Evolutionary conservation across 371 early-diverging fungal species (phyloP), one percentile per base, ranked within the genome.

Genomic region (Lichtheimia ornata): DNA sequence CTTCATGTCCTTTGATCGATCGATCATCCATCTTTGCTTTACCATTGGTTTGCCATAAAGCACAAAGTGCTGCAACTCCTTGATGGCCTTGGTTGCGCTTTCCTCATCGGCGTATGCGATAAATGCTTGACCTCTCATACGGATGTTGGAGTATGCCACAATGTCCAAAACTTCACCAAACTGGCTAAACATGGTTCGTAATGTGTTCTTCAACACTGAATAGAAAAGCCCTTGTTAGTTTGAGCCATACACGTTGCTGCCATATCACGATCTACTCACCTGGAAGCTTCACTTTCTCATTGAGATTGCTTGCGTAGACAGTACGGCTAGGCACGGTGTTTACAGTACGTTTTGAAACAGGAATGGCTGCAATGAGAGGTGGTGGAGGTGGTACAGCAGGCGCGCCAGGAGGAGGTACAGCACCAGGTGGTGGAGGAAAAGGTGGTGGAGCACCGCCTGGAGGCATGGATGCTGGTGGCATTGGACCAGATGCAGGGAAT

Each of bases 1-100:
- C 35, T 9, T 49, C 22, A 22, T 49, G 18, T 22, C 0, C 49
- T 15, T 11, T 3, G 13, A n/a, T 15, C n/a, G 13, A n/a, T 15
- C n/a, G 50, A 18, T 45, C 5, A 47, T 17, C 47, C 22, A 47
- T 47, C 47, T 35, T 35, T 22, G 64, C 52, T 71, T 93, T 71
- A 94, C 93, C 88, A 98, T 85, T 0, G 91, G 87, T 28, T 89
- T 89, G 27, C 88, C 90, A 57, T 91, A 93, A 45, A 97, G 75
- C 1, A 85, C 79, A 62, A 92, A 91, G 14, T 91, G 91, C 65
- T 96, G 94, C 22, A 95, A 75, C 53, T 90, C 89, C 58, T 93
- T 80, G 52, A 95, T 77, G 2, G 97, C 96, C n/a, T 88, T 88
- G 14, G 87, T 82, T 6, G 94, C 93, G 24, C 76, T 63, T 17